These are phyloP conservation scores for Dryas alaskensis DNA, from an alignment of 306 rosid genomes.

Conservation along the genomic window DNA sequence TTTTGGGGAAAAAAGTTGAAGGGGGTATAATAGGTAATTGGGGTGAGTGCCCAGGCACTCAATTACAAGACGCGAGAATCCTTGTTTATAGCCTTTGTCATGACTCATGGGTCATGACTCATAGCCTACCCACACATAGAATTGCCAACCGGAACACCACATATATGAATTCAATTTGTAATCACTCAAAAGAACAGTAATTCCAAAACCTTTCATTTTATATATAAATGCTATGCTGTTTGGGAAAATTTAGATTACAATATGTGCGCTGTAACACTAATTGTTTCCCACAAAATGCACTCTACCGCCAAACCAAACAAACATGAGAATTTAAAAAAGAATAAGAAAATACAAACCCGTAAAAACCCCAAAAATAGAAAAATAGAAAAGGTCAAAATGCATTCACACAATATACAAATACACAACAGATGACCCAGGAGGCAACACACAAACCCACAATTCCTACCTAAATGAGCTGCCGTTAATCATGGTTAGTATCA, in stretches of 20 bases:
- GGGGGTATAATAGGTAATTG: too few relatives aligned
- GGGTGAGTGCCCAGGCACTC: too few relatives aligned
- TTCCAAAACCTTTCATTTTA: conserved; percentile 40
- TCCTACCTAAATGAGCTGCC: conserved; percentile 26
- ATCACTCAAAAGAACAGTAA: conserved; percentile 5
- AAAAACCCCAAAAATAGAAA: conserved; percentile 24
- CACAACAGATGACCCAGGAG: conserved; percentile 48
- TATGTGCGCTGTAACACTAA: conserved; percentile 32
- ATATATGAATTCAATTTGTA: neutral
- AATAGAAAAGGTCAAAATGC: conserved; percentile 36
- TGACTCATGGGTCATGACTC: too few relatives aligned
- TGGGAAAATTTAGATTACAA: conserved; percentile 52
- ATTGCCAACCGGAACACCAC: too few relatives aligned
- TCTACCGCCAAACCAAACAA: conserved; percentile 48
- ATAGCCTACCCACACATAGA: too few relatives aligned
- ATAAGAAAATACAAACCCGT: conserved; percentile 20
- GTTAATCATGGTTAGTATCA: conserved; percentile 54
- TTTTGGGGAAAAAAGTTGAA: too few relatives aligned
- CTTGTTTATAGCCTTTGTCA: too few relatives aligned
- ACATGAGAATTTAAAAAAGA: conserved; percentile 17
- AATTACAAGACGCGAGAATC: too few relatives aligned
- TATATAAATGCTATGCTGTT: conserved; percentile 38
- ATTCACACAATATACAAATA: conserved; percentile 83
- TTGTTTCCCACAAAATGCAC: conserved; percentile 53
- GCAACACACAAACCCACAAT: conserved; percentile 36